Evolutionary conservation across 768 basidiomycete species (phyloP).

Genomic region (Kwoniella pini): DNA sequence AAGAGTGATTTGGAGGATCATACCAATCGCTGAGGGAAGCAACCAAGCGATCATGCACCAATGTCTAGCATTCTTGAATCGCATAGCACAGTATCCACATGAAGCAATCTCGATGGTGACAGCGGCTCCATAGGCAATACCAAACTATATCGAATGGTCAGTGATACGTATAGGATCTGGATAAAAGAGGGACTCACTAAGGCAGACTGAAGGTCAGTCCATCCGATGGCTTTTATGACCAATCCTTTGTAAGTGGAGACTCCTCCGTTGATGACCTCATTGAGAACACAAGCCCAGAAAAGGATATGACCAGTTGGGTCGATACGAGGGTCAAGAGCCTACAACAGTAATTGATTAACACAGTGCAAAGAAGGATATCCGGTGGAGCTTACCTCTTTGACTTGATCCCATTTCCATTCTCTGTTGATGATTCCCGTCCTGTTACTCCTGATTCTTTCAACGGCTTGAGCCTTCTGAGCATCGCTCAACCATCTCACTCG

Average conservation of each 20-base stretch:
- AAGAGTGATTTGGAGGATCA: conserved; percentile 10
- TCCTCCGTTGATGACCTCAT: conserved; percentile 14
- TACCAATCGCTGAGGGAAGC: conserved; percentile 9
- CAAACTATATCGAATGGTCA: no score
- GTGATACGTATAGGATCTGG: neutral
- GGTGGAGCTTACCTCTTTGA: conserved; percentile 19
- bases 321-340: conserved; percentile 10
- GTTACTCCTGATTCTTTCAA: conserved; percentile 35
- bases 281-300: conserved; percentile 7
- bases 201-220: conserved; percentile 6
- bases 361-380: no score
- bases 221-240: conserved; percentile 8
- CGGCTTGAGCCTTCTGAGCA: conserved; percentile 27
- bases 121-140: conserved; percentile 10
- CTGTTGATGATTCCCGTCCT: conserved; percentile 34
- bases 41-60: conserved; percentile 5
- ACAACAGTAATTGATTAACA: neutral
- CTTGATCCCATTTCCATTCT: conserved; percentile 35
- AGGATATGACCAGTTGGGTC: conserved; percentile 7
- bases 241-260: conserved; percentile 7
- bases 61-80: conserved; percentile 11
- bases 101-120: conserved; percentile 13
- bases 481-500: conserved; percentile 27
- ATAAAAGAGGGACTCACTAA: neutral
- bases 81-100: conserved; percentile 10